Evolutionary conservation across 192 early-diverging fungal genomes (phyloP).

Genomic region (Helicostylum pulchrum): DNA sequence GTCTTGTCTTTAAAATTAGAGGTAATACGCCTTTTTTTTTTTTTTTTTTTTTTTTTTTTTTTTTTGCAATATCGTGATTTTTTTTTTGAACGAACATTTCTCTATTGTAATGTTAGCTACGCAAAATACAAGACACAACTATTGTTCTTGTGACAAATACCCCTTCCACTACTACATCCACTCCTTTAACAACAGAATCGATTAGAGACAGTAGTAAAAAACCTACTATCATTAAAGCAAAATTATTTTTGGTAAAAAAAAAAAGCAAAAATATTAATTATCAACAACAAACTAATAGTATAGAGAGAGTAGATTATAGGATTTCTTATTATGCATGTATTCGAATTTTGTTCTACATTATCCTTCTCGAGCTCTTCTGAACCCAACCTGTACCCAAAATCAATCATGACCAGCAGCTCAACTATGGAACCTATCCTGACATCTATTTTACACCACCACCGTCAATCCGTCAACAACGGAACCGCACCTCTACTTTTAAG

Average conservation of each 20-base stretch:
- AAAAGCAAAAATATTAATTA: too few species aligned
- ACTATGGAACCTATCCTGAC: too few species aligned
- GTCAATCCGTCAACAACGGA: constrained; percentile 30
- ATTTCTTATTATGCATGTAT: constrained; percentile 62
- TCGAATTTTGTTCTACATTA: constrained; percentile 55
- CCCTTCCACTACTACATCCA: constrained; percentile 53
- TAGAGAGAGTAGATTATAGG: constrained; percentile 46
- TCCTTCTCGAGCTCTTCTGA: constrained; percentile 42
- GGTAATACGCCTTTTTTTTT: too few species aligned
- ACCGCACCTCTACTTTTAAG: constrained; percentile 47
- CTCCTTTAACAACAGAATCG: constrained; percentile 18
- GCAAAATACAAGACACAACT: constrained; percentile 33
- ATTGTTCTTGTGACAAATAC: constrained; percentile 53
- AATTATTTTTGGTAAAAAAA: constrained; percentile 53
- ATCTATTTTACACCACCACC: constrained; percentile 19
- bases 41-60: constrained; percentile 23
- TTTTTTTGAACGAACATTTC: constrained; percentile 33
- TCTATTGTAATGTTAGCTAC: not conserved
- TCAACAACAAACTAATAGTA: too few species aligned
- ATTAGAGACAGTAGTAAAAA: constrained; percentile 34
- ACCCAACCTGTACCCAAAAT: constrained; percentile 5
- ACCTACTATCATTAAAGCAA: constrained; percentile 53
- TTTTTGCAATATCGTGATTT: constrained; percentile 36
- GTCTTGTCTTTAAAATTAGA: constrained; percentile 88
- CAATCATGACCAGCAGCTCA: too few species aligned